Conservation (phyloP, 352 stramenopile genomes). For the Phytophthora meadii region DNA sequence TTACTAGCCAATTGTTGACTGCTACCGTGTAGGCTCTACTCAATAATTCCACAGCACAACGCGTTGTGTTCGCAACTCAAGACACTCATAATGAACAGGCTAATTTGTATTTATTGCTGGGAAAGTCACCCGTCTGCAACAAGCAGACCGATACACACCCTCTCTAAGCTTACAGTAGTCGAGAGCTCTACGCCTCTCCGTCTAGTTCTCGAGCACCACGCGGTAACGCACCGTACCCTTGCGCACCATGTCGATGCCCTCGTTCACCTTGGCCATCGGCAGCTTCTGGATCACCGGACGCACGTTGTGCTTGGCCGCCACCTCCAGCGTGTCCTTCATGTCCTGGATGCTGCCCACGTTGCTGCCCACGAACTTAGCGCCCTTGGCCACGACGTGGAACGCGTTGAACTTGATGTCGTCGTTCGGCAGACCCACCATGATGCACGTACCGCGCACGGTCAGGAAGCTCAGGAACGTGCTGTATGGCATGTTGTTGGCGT, state of each 20-base stretch:
- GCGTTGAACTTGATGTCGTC: constrained; percentile 64
- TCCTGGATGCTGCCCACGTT: constrained; percentile 53
- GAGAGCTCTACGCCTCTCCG: too few relatives aligned
- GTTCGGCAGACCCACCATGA: constrained; percentile 76
- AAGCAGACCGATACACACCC: too few relatives aligned
- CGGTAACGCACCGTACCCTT: constrained; percentile 56
- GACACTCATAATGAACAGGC: too few relatives aligned
- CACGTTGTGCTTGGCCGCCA: constrained; percentile 81
- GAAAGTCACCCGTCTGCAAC: too few relatives aligned
- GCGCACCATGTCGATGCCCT: constrained; percentile 53
- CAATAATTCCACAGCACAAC: too few relatives aligned
- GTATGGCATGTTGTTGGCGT: constrained; percentile 63
- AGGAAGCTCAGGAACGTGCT: constrained; percentile 64
- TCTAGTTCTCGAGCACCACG: constrained; percentile 56
- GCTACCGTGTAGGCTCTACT: too few relatives aligned
- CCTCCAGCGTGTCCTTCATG: constrained; percentile 86
- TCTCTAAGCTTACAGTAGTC: too few relatives aligned
- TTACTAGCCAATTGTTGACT: too few relatives aligned
- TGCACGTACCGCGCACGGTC: constrained; percentile 54
- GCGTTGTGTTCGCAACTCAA: too few relatives aligned
- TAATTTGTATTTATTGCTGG: too few relatives aligned
- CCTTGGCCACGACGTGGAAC: constrained; percentile 51
- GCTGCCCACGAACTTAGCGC: constrained; percentile 60
- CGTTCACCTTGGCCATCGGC: constrained; percentile 53
- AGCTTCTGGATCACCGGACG: constrained; percentile 56